Percentiles rank a stretch among this genome's conserved stretches.
These are phyloP conservation scores for Hirschioporus abietinus DNA, from an alignment of 768 basidiomycete species.

Conservation along the genomic window DNA sequence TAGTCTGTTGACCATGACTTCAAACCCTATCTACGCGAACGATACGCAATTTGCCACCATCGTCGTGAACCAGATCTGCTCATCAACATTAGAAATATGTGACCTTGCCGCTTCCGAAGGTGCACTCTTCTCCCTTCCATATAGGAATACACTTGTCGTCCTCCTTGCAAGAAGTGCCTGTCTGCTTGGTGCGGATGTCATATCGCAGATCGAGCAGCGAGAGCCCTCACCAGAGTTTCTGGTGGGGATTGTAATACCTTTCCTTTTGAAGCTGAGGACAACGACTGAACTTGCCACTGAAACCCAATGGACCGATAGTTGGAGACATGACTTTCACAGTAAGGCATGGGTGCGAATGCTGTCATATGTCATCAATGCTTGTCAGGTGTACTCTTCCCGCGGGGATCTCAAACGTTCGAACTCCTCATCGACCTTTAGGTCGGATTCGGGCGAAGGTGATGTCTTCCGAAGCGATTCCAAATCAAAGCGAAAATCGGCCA, in stretches of 20 bases:
- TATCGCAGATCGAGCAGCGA: constrained; percentile 52
- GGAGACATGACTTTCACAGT: constrained; percentile 40
- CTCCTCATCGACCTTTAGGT: constrained; percentile 8
- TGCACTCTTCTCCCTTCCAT: constrained; percentile 28
- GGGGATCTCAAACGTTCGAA: constrained; percentile 22
- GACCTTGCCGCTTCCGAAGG: constrained; percentile 28
- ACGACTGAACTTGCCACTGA: constrained; percentile 37
- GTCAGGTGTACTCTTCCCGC: constrained; percentile 25
- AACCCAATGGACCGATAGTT: constrained; percentile 36
- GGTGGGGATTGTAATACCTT: constrained; percentile 58
- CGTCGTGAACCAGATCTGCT: constrained; percentile 28
- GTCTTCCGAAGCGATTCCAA: neutral
- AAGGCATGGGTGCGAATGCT: constrained; percentile 61
- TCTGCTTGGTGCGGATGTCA: constrained; percentile 45
- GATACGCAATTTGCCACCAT: constrained; percentile 44
- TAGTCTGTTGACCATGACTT: constrained; percentile 39
- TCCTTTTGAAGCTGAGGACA: constrained; percentile 50
- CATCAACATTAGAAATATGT: constrained; percentile 31
- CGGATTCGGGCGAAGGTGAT: neutral
- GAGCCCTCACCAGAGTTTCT: constrained; percentile 55
- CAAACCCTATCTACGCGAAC: constrained; percentile 42
- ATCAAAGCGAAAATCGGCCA: neutral
- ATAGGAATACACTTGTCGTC: constrained; percentile 32
- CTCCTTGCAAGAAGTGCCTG: constrained; percentile 34
- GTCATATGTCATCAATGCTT: constrained; percentile 51